Evolutionary conservation across 2,329 filamentous ascomycete species (phyloP).

Genomic region (Canariomyces notabilis): DNA sequence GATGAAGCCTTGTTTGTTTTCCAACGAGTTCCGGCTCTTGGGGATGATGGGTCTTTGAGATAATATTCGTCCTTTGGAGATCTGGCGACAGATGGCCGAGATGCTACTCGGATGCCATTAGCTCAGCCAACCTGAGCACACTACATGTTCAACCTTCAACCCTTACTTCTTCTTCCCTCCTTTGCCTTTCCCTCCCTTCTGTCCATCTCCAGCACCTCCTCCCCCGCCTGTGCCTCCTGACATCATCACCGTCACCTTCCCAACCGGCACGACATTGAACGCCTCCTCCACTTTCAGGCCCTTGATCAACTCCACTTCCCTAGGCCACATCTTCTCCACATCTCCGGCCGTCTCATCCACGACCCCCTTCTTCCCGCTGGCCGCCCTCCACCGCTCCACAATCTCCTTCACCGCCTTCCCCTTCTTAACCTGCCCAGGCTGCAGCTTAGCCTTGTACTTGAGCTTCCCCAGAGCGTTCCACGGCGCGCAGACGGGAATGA

Average conservation of each 20-base stretch:
- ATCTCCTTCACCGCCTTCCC: constrained; percentile 92
- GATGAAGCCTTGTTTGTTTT: constrained; percentile 72
- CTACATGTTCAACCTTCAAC: too few species aligned
- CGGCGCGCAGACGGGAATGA: constrained; percentile 59
- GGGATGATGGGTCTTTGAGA: neutral
- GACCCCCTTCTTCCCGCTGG: constrained; percentile 52
- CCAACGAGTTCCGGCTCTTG: constrained; percentile 37
- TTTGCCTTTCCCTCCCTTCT: constrained; percentile 10
- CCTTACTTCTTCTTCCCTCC: constrained; percentile 16
- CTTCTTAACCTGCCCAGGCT: constrained; percentile 86
- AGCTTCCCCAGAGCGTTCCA: constrained; percentile 61
- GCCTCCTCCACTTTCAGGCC: constrained; percentile 76
- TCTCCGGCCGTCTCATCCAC: constrained; percentile 58
- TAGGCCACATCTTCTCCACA: constrained; percentile 73
- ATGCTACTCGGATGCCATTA: too few species aligned
- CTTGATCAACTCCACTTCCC: constrained; percentile 80
- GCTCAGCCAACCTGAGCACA: too few species aligned
- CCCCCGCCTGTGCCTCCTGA: constrained; percentile 48
- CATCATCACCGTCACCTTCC: constrained; percentile 76
- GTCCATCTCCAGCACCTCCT: constrained; percentile 29
- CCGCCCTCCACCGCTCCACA: constrained; percentile 71
- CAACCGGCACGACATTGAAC: constrained; percentile 73
- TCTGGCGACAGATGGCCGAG: too few species aligned
- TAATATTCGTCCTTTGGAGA: too few species aligned
- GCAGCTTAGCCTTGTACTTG: constrained; percentile 94